These are phyloP conservation scores for Cercospora sesami DNA, from an alignment of 2,329 filamentous ascomycete genomes.

Conservation along the genomic window DNA sequence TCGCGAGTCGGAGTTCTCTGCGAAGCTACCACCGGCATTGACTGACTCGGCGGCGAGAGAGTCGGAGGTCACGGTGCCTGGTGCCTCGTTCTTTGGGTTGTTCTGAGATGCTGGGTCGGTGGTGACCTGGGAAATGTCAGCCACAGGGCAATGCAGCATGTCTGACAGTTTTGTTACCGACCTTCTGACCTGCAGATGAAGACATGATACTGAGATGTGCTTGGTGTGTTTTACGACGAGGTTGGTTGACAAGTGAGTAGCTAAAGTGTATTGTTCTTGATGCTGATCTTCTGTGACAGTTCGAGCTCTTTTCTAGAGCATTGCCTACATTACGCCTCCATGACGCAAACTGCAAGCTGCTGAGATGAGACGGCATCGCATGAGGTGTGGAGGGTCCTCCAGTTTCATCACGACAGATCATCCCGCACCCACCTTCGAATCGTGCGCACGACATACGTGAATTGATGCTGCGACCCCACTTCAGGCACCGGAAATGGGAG, in stretches of 20 bases:
- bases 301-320: not conserved
- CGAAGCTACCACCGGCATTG: conserved; percentile 59
- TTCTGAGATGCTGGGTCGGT: conserved; percentile 51
- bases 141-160: not conserved
- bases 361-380: not conserved
- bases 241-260: not conserved
- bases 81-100: conserved; percentile 60
- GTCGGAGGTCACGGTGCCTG: conserved; percentile 65
- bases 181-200: conserved; percentile 17
- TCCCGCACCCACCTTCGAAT: not conserved
- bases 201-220: conserved; percentile 8
- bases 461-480: not conserved
- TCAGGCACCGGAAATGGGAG: not conserved
- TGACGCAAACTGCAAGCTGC: not conserved
- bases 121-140: conserved; percentile 9
- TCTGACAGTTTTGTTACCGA: not conserved
- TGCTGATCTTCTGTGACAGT: not conserved
- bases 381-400: conserved; percentile 1
- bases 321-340: not conserved
- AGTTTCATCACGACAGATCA: not conserved
- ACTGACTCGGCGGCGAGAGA: conserved; percentile 76
- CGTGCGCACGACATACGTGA: not conserved
- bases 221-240: not conserved
- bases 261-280: not conserved
- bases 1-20: conserved; percentile 58